A percentile compares a stretch with the other conserved stretches of the same genome.
phyloP scores from a whole-genome alignment of 2,329 filamentous ascomycete genomes.

The Colletotrichum eleusines region DNA sequence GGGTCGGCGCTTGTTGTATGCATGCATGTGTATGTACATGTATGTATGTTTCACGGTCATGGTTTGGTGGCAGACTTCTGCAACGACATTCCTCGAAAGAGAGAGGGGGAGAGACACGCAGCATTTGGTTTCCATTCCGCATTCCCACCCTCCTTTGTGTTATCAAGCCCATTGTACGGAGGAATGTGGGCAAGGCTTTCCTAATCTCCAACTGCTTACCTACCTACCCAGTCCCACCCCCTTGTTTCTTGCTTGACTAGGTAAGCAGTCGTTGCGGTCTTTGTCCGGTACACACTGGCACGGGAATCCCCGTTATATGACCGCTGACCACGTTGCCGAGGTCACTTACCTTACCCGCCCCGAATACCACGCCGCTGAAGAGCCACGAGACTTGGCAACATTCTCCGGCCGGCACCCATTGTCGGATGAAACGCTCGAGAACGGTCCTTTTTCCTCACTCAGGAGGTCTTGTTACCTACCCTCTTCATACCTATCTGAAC shows the following conservation, averaged over 20 bases:
- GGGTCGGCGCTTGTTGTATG: not conserved
- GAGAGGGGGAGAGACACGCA: not conserved
- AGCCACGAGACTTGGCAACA: not conserved
- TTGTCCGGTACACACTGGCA: constrained; percentile 6
- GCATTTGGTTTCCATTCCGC: not conserved
- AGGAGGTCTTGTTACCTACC: too few relatives aligned
- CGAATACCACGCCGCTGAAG: not conserved
- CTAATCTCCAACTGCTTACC: not conserved
- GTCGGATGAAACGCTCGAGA: constrained; percentile 1
- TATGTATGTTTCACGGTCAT: not conserved
- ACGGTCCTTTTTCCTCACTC: not conserved
- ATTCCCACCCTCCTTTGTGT: not conserved
- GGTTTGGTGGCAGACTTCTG: not conserved
- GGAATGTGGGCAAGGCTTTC: constrained; percentile 12
- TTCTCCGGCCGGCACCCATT: not conserved
- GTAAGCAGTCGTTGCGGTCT: not conserved
- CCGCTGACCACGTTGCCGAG: not conserved
- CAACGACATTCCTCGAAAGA: constrained; percentile 7
- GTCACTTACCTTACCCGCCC: not conserved
- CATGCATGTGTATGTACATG: too few relatives aligned
- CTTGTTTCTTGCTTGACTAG: not conserved
- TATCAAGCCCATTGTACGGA: not conserved
- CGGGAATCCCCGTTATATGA: not conserved
- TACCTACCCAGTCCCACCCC: not conserved
- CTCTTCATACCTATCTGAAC: too few relatives aligned